Percentiles rank a stretch among this genome's conserved stretches.
Evolutionary conservation across 2,329 filamentous ascomycete genomes (phyloP).

Genomic region (Fusarium sarcochroum): DNA sequence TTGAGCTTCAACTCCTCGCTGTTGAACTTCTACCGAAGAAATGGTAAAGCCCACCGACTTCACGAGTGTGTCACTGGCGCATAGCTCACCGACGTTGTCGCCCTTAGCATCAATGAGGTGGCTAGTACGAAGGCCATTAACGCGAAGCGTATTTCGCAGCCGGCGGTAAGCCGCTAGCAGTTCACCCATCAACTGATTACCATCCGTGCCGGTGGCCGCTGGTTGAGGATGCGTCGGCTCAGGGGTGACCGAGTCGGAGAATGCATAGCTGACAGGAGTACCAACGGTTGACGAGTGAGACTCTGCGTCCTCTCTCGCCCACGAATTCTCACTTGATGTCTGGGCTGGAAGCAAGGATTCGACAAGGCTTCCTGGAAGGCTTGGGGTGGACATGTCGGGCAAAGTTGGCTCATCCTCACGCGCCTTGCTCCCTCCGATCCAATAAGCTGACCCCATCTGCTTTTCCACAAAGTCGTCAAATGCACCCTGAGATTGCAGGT

Average conservation of each 20-base stretch:
- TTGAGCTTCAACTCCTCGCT: constrained; percentile 84
- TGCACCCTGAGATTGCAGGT: constrained; percentile 70
- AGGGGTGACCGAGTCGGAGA: constrained; percentile 53
- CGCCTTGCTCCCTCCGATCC: constrained; percentile 58
- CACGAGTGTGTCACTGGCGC: constrained; percentile 71
- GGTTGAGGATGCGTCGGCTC: constrained; percentile 41
- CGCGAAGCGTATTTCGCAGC: constrained; percentile 69
- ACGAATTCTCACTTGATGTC: constrained; percentile 57
- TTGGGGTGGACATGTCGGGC: constrained; percentile 53
- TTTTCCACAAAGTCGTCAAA: constrained; percentile 80
- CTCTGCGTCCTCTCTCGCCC: constrained; percentile 57
- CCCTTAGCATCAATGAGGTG: constrained; percentile 52
- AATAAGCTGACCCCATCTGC: constrained; percentile 64
- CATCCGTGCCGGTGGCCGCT: constrained; percentile 26
- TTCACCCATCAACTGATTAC: constrained; percentile 61
- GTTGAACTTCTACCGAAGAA: constrained; percentile 89
- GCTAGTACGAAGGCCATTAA: constrained; percentile 65
- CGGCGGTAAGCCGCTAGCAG: constrained; percentile 73
- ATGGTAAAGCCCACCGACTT: constrained; percentile 86
- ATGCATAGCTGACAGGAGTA: constrained; percentile 60
- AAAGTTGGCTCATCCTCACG: constrained; percentile 52
- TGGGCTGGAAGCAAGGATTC: constrained; percentile 56
- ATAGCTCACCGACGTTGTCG: constrained; percentile 61
- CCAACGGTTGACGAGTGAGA: constrained; percentile 52
- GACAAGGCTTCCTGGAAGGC: constrained; percentile 56